Percentiles rank a stretch among this genome's conserved stretches.
Conservation (phyloP, 2,329 filamentous ascomycete genomes). For the Escovopsis weberi region DNA sequence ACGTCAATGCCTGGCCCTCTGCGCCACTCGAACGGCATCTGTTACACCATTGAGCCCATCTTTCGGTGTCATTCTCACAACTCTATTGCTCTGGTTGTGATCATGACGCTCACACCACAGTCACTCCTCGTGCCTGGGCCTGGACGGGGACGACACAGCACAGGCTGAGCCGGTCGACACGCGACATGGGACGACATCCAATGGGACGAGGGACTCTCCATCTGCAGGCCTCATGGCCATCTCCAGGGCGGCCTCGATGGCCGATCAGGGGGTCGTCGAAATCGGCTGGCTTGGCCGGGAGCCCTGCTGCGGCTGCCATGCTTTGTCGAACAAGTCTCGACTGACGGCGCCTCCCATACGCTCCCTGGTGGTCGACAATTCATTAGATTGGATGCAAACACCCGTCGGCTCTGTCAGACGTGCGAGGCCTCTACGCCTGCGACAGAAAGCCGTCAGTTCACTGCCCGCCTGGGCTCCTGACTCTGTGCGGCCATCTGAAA, state of each 20-base stretch:
- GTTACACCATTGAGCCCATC: no score
- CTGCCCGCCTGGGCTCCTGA: slow-evolving; percentile 13
- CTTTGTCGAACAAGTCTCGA: not conserved
- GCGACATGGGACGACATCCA: no score
- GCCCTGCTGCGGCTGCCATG: not conserved
- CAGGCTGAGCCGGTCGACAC: no score
- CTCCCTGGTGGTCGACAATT: not conserved
- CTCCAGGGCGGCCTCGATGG: not conserved
- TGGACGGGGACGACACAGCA: no score
- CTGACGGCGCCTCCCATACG: not conserved
- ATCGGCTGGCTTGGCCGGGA: not conserved
- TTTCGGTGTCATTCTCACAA: no score
- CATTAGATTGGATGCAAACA: slow-evolving; percentile 12
- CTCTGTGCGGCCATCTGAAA: slow-evolving; percentile 19
- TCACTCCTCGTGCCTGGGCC: no score
- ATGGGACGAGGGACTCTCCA: no score
- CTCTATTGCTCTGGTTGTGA: no score
- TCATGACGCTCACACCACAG: no score
- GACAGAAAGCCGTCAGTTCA: slow-evolving; percentile 12
- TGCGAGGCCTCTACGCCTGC: slow-evolving; percentile 11
- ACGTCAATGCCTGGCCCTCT: not conserved
- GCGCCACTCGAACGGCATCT: no score
- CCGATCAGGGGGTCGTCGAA: not conserved
- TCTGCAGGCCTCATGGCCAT: no score
- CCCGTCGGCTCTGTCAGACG: slow-evolving; percentile 9